Conservation (phyloP, 371 early-diverging fungal genomes). For the Rhizopus sp. region DNA sequence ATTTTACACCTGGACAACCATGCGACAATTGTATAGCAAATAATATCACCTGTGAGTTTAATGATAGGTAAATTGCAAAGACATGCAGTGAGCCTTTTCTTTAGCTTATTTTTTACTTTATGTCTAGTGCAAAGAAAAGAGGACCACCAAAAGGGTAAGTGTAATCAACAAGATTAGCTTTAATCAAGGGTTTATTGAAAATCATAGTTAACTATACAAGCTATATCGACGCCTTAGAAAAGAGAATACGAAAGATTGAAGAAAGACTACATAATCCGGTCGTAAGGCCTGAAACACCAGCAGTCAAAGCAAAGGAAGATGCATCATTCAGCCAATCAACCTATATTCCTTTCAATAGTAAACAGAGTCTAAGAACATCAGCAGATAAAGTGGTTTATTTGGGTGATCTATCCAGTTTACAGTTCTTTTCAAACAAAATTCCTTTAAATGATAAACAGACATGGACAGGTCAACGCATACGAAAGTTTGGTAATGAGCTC, state of each 20-base stretch:
- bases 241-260: constrained; percentile 37
- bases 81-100: neutral
- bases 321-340: neutral
- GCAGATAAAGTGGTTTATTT: constrained; percentile 43
- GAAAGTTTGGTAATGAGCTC: constrained; percentile 43
- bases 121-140: constrained; percentile 43
- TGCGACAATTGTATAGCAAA: constrained; percentile 32
- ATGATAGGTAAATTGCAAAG: constrained; percentile 29
- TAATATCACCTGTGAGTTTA: constrained; percentile 27
- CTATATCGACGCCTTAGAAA: constrained; percentile 46
- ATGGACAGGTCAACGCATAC: constrained; percentile 40
- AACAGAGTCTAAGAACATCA: constrained; percentile 23
- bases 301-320: neutral
- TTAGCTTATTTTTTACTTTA: constrained; percentile 6
- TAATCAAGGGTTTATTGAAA: neutral
- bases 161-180: neutral
- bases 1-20: constrained; percentile 19
- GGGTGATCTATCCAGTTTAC: constrained; percentile 46
- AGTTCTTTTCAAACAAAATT: constrained; percentile 46
- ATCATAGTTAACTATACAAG: constrained; percentile 16
- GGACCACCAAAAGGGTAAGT: constrained; percentile 63
- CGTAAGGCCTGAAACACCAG: neutral
- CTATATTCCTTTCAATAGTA: constrained; percentile 7
- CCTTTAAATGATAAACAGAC: constrained; percentile 27
- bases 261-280: constrained; percentile 15